phyloP scores from a whole-genome alignment of 1,284 basidiomycete species.

The Leccinum glutinopallens region DNA sequence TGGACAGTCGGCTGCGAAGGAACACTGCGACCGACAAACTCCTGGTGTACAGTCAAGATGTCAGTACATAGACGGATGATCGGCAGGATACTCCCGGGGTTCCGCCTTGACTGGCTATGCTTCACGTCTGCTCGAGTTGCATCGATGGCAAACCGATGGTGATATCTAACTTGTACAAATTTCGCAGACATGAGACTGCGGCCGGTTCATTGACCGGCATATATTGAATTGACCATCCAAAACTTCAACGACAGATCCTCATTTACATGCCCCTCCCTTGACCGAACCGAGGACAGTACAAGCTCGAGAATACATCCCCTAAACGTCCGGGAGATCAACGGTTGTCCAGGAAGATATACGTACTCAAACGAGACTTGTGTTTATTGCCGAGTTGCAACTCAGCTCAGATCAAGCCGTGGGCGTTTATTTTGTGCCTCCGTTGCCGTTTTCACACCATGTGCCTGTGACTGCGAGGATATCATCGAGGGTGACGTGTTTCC shows the following conservation, averaged over 20 bases:
- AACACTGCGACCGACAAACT: background rate
- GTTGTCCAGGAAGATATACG: background rate
- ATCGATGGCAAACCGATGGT: background rate
- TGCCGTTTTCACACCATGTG: slow-evolving; percentile 19
- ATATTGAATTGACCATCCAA: slow-evolving; percentile 6
- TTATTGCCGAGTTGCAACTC: slow-evolving; percentile 5
- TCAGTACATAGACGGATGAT: background rate
- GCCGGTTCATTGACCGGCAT: background rate
- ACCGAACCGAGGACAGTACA: background rate
- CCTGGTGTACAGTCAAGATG: background rate
- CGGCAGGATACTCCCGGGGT: background rate
- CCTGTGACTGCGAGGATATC: slow-evolving; percentile 26
- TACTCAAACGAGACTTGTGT: background rate
- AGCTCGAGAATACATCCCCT: background rate
- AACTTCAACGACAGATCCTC: background rate
- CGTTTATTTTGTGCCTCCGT: slow-evolving; percentile 23
- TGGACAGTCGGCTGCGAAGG: background rate
- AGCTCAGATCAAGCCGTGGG: slow-evolving; percentile 34
- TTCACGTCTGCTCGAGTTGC: background rate
- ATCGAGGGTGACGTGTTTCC: slow-evolving; percentile 54
- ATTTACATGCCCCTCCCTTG: slow-evolving; percentile 14
- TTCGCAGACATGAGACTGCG: background rate
- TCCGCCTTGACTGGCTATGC: background rate
- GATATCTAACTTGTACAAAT: background rate
- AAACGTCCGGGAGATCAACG: background rate